phyloP scores from a whole-genome alignment of 202 grass and related monocot genomes.

The Setaria viridis region DNA sequence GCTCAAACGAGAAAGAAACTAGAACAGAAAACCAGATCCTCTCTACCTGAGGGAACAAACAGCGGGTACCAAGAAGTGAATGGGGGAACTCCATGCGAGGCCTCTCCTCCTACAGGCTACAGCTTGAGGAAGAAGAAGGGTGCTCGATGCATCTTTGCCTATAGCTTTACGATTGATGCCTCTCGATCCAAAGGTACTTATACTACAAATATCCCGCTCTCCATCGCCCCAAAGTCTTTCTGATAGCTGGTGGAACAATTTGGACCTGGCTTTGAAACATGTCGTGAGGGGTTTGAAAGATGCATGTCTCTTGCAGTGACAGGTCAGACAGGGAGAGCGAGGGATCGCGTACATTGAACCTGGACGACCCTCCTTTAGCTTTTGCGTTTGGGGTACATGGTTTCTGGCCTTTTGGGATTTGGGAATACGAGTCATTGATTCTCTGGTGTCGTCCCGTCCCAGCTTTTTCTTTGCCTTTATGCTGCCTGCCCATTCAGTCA shows the following conservation, averaged over 20 bases:
- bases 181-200: slow-evolving; percentile 56
- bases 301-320: slow-evolving; percentile 22
- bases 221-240: not conserved
- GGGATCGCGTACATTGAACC: slow-evolving; percentile 50
- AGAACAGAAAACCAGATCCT: slow-evolving; percentile 4
- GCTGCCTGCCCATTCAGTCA: slow-evolving; percentile 49
- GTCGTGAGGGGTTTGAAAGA: slow-evolving; percentile 13
- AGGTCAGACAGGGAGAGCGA: not conserved
- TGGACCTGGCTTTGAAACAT: slow-evolving; percentile 28
- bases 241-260: not conserved
- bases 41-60: slow-evolving; percentile 39
- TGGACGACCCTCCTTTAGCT: slow-evolving; percentile 45
- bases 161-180: slow-evolving; percentile 30
- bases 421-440: slow-evolving; percentile 42
- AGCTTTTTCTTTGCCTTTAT: slow-evolving; percentile 27
- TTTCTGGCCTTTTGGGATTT: slow-evolving; percentile 24
- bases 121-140: slow-evolving; percentile 46
- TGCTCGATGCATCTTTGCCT: slow-evolving; percentile 39
- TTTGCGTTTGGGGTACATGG: slow-evolving; percentile 25
- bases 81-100: slow-evolving; percentile 59
- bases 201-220: slow-evolving; percentile 35
- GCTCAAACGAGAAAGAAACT: slow-evolving; percentile 1
- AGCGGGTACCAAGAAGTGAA: slow-evolving; percentile 55
- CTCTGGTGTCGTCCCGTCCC: slow-evolving; percentile 17
- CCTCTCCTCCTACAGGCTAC: slow-evolving; percentile 43